Percentiles rank a stretch among this genome's conserved stretches.
phyloP scores from a whole-genome alignment of 257 asterid species.

The Anisodus tanguticus region DNA sequence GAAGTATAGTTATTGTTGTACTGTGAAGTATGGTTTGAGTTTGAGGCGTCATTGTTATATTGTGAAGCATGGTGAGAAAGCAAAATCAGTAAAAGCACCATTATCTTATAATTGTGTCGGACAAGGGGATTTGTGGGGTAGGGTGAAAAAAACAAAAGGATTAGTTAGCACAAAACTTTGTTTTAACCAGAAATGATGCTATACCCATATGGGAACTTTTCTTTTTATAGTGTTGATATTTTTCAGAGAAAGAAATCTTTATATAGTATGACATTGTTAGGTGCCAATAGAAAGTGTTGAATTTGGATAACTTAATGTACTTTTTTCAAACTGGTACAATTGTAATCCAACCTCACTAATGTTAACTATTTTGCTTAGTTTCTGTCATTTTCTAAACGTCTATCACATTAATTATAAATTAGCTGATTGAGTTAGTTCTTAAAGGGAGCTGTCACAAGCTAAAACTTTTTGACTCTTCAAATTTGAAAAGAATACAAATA shows the following conservation, averaged over 20 bases:
- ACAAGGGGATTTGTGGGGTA: not conserved
- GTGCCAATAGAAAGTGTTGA: not conserved
- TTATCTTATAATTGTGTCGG: not conserved
- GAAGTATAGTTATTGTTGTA: no score
- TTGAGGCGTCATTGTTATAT: no score
- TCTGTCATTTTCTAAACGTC: not conserved
- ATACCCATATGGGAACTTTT: not conserved
- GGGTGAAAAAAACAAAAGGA: not conserved
- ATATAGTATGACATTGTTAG: not conserved
- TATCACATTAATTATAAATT: no score
- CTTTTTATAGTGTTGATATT: not conserved
- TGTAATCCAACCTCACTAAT: not conserved
- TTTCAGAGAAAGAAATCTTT: not conserved
- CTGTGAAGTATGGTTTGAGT: no score
- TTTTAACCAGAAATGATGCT: not conserved
- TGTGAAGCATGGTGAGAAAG: no score
- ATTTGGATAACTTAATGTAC: not conserved
- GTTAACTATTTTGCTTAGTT: not conserved
- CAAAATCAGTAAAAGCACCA: no score
- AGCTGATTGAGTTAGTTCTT: not conserved
- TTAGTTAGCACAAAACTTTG: not conserved
- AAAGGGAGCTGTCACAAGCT: not conserved
- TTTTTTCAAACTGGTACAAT: not conserved
- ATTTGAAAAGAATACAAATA: not conserved
- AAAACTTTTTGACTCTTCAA: not conserved